These are phyloP conservation scores for Fusarium subtropicale DNA, from an alignment of 2,329 filamentous ascomycete species.

Conservation along the genomic window DNA sequence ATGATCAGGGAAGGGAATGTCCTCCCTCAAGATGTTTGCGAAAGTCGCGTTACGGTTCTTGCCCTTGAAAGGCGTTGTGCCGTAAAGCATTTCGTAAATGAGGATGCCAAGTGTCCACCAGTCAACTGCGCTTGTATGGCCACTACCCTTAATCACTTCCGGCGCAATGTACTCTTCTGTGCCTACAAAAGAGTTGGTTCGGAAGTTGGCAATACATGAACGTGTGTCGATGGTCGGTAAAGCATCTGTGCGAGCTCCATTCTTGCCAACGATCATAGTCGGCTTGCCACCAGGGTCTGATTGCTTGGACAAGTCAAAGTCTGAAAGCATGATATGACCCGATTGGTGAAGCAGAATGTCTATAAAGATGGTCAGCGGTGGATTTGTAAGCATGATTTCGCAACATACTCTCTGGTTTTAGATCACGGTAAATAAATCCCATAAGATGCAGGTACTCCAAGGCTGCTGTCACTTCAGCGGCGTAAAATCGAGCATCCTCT, in stretches of 20 bases:
- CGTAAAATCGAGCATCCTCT: conserved; percentile 96
- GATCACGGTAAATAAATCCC: conserved; percentile 98
- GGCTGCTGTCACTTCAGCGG: conserved; percentile 95
- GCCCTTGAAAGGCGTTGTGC: conserved; percentile 98
- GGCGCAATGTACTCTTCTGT: conserved; percentile 99
- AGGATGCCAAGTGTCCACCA: conserved; percentile 99
- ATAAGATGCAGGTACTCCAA: conserved; percentile 97
- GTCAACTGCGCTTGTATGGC: conserved; percentile 97
- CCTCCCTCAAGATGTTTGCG: conserved; percentile 94
- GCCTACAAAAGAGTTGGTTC: conserved; percentile 97
- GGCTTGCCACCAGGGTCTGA: conserved; percentile 95
- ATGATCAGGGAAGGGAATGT: conserved; percentile 95
- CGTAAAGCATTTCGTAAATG: conserved; percentile 99
- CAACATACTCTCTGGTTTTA: conserved; percentile 91
- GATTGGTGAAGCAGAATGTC: conserved; percentile 98
- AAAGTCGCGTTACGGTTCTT: conserved; percentile 99
- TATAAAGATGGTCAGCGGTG: conserved; percentile 52
- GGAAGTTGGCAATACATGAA: conserved; percentile 97
- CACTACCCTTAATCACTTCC: conserved; percentile 98
- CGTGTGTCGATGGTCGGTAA: conserved; percentile 98
- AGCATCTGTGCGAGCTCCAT: conserved; percentile 85
- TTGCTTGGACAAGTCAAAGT: conserved; percentile 98
- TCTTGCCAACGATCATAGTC: conserved; percentile 95
- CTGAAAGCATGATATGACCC: conserved; percentile 99
- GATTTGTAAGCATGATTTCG: conserved; percentile 14